These are phyloP conservation scores for Penicillium concentricum DNA, from an alignment of 2,329 filamentous ascomycete species.

Conservation along the genomic window DNA sequence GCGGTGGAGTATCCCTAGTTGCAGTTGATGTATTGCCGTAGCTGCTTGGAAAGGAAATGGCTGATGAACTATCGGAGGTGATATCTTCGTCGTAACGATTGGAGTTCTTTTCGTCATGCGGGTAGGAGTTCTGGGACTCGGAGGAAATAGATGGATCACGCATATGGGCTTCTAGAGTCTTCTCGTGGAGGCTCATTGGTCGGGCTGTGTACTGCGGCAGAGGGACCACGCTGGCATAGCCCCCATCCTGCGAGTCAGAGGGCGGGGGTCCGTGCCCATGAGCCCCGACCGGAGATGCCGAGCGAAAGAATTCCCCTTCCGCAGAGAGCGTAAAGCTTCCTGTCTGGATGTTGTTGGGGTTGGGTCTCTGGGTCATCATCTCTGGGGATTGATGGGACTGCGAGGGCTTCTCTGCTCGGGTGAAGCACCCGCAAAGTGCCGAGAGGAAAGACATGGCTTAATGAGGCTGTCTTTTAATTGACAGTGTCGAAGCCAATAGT, in stretches of 20 bases:
- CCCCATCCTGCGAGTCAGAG: conserved; percentile 25
- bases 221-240: conserved; percentile 35
- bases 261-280: conserved; percentile 18
- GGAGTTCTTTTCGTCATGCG: conserved; percentile 33
- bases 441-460: conserved; percentile 25
- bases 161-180: conserved; percentile 38
- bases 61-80: conserved; percentile 41
- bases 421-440: conserved; percentile 27
- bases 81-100: conserved; percentile 33
- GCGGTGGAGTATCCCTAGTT: conserved; percentile 44
- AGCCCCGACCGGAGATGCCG: conserved; percentile 3
- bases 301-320: conserved; percentile 19
- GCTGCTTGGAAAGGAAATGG: conserved; percentile 44
- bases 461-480: not conserved
- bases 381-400: conserved; percentile 8
- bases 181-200: conserved; percentile 40
- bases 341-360: conserved; percentile 19
- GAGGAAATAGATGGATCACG: conserved; percentile 32
- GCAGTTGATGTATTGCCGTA: conserved; percentile 47
- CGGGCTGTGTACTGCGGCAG: conserved; percentile 44
- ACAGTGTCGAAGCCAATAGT: not conserved
- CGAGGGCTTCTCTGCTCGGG: conserved; percentile 10
- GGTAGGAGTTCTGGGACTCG: conserved; percentile 9
- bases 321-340: conserved; percentile 18
- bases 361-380: conserved; percentile 6